Base-by-base conservation (phyloP, 2,329 filamentous ascomycete species). In the Aspergillus udagawae region DNA sequence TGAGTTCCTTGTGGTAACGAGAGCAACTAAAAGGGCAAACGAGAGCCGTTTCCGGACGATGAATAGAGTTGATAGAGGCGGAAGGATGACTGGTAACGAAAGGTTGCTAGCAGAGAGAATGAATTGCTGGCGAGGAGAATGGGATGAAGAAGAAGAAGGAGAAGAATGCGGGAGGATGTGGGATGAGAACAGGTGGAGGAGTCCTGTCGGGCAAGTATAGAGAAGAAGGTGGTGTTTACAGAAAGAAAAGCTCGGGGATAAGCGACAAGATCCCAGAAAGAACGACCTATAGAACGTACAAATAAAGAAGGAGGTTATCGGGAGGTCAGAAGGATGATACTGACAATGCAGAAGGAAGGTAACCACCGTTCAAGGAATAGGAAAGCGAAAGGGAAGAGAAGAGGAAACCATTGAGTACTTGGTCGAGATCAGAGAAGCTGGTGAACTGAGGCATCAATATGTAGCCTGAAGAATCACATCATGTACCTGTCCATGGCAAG, bases 31-130 rank as follows among this genome's bases (percentile, higher is more conserved):
- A 58, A 58, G 20, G 32, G 51, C 25, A 56, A 42, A 53, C 51
- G 45, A 49, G 27, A 52, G 38, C 23, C 27, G 52, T 51, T 47
- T 42, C 58, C 49, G 21, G 47, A 55, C 49, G 42, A 56, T 49
- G 27, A 55, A 58, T 52, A 56, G 59, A 60, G 60, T 56, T 58
- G 60, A 58, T 64, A 56, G 53, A 57, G 53, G 52, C 35, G 49
- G 56, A 58, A 59, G 58, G 58, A 78, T 79, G 77, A 75, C 73
- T 73, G 71, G 76, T 76, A 56, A 56, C 42, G 75, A 70, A 78
- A 77, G 81, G 84, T 80, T 78, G 80, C 83, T 78, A 70, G 78
- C 73, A 38, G 72, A 69, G 47, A 47, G 25, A 35, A 47, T 21
- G 28, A 52, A 29, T 32, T 29, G 49, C 20, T 42, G 38, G 17